Evolutionary conservation across 1,139 yeast genomes (phyloP), one percentile per base, ranked within the genome.

Genomic region (Torulaspora globosa): DNA sequence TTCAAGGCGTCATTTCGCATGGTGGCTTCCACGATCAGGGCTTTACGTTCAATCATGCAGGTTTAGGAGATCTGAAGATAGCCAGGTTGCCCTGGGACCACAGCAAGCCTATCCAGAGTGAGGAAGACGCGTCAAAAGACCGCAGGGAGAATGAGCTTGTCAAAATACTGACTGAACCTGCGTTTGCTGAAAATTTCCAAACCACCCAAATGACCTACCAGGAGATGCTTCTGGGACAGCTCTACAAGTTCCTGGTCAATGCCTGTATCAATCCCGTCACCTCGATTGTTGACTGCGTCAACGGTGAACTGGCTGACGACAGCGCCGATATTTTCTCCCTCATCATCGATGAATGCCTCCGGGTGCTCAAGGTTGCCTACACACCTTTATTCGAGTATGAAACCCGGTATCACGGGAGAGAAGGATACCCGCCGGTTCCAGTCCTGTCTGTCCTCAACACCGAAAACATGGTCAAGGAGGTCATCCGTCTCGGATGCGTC

Each of bases 221-320:
- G n/a, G 79, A 78, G 28, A 73, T 90, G 49, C 55, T 79, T 26
- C 65, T 81, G 28, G 73, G 75, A 2, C 97, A 89, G 65, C 70
- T 82, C 56, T 84, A 82, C 55, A 92, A 92, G 61, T 74, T 90
- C 47, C 73, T 84, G 39, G 81, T 84, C 19, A 92, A 92, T 60
- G 76, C 86, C 6, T 85, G 94, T 56, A 82, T 90, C 52, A 90
- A 92, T 61, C 86, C 97, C 0, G 68, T 84, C 29, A 83, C 96
- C 0, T 85, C 96, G 0, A 67, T 88, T 19, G 68, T 84, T 31
- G 84, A 85, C 63, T 83, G 92, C 59, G 63, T 72, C 39, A 92
- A 92, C 58, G 95, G 95, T 19, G 85, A 83, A 47, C 67, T 89
- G 29, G 66, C 70, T 1, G 65, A 67, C 9, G 60, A 69, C n/a